Conservation (phyloP, 1,284 basidiomycete genomes). For the Bjerkandera adusta region DNA sequence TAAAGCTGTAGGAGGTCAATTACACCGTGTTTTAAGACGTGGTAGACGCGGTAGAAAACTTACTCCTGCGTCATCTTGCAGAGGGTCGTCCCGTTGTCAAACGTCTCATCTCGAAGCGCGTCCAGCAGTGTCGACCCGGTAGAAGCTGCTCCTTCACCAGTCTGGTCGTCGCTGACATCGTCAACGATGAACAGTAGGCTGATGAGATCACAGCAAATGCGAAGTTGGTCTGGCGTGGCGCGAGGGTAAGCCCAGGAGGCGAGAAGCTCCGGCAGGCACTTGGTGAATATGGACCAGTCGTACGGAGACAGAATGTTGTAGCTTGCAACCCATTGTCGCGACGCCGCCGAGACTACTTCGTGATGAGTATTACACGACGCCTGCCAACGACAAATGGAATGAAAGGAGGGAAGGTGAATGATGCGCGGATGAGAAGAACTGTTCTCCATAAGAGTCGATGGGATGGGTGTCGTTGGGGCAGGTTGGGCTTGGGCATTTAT, state of each 20-base stretch:
- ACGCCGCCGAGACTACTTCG: slow-evolving; percentile 49
- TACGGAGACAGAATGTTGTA: slow-evolving; percentile 57
- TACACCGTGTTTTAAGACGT: slow-evolving; percentile 2
- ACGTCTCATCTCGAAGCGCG: slow-evolving; percentile 48
- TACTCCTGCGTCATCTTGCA: slow-evolving; percentile 62
- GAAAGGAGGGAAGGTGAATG: slow-evolving; percentile 59
- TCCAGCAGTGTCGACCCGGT: slow-evolving; percentile 56
- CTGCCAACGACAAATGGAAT: slow-evolving; percentile 45
- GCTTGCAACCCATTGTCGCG: slow-evolving; percentile 59
- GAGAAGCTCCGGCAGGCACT: slow-evolving; percentile 58
- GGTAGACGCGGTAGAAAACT: no score
- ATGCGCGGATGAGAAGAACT: no score
- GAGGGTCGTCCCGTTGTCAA: slow-evolving; percentile 51
- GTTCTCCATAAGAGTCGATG: no score
- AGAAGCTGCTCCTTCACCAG: slow-evolving; percentile 47
- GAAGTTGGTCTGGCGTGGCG: slow-evolving; percentile 54
- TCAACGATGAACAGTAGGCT: slow-evolving; percentile 68
- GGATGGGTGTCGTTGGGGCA: no score
- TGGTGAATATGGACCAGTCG: slow-evolving; percentile 58
- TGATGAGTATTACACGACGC: slow-evolving; percentile 51
- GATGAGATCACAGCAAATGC: slow-evolving; percentile 63
- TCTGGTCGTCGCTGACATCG: slow-evolving; percentile 69
- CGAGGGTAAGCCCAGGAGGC: slow-evolving; percentile 62
- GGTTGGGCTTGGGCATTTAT: no score
- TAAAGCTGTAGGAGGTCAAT: slow-evolving; percentile 41